phyloP scores from a whole-genome alignment of 306 rosid species.

The Glycyrrhiza uralensis region DNA sequence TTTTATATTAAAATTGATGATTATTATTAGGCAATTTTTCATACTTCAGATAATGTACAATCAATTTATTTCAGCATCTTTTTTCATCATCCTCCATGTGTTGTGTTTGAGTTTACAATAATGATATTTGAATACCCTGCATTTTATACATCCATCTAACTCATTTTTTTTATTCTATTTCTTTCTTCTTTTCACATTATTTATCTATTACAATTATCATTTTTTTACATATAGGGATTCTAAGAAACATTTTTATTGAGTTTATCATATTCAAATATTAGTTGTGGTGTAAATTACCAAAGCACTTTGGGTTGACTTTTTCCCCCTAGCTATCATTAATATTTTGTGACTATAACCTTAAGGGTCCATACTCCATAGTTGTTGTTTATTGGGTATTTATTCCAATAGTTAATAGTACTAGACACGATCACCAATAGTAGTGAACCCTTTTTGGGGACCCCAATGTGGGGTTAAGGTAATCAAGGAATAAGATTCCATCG shows the following conservation, averaged over 20 bases:
- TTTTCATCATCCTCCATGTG: neutral
- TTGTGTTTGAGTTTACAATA: too few species aligned
- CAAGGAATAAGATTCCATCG: conserved; percentile 39
- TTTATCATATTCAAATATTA: conserved; percentile 4
- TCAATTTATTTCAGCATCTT: neutral
- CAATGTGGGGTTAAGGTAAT: conserved; percentile 26
- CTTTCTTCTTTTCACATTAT: too few species aligned
- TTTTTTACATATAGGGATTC: too few species aligned
- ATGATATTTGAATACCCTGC: too few species aligned
- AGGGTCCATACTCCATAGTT: conserved; percentile 24
- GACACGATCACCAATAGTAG: conserved; percentile 24
- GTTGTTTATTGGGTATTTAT: conserved; percentile 32
- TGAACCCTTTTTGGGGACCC: conserved; percentile 20
- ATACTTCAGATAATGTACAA: conserved; percentile 18
- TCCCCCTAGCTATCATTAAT: neutral
- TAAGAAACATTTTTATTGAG: too few species aligned
- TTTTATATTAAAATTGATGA: conserved; percentile 3
- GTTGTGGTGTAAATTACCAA: conserved; percentile 1
- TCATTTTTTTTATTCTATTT: too few species aligned
- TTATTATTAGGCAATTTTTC: conserved; percentile 1
- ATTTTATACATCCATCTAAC: too few species aligned
- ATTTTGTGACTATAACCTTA: neutral
- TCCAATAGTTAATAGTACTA: conserved; percentile 18
- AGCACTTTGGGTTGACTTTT: conserved; percentile 36
- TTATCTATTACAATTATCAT: too few species aligned